Evolutionary conservation across 345 rosid species (phyloP).

Genomic region (Noccaea caerulescens): DNA sequence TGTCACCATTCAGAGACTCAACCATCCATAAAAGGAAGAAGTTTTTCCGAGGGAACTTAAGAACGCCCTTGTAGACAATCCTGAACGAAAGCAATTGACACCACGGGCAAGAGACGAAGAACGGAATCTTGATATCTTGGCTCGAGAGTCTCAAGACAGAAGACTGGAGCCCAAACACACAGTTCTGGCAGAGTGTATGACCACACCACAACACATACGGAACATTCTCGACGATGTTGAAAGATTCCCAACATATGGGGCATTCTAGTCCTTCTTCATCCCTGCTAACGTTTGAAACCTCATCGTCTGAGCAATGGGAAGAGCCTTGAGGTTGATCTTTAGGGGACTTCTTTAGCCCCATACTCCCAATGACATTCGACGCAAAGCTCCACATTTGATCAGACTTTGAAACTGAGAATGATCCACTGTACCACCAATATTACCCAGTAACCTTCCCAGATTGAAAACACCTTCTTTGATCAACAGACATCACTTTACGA

Average conservation of each 20-base stretch:
- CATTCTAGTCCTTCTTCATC: conserved; percentile 67
- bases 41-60: conserved; percentile 64
- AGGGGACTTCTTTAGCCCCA: conserved; percentile 44
- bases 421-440: conserved; percentile 13
- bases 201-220: conserved; percentile 77
- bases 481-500: conserved; percentile 14
- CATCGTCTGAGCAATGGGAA: conserved; percentile 65
- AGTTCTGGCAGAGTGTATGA: conserved; percentile 69
- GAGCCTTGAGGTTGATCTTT: conserved; percentile 36
- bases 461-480: conserved; percentile 15
- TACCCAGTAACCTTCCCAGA: conserved; percentile 24
- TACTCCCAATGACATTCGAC: conserved; percentile 44
- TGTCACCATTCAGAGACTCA: conserved; percentile 65
- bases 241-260: conserved; percentile 71
- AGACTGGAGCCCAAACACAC: conserved; percentile 60
- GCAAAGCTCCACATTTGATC: conserved; percentile 53
- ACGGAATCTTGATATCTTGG: conserved; percentile 55
- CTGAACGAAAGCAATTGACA: conserved; percentile 59
- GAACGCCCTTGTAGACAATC: conserved; percentile 53
- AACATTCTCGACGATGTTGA: conserved; percentile 75
- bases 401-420: conserved; percentile 19
- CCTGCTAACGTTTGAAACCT: conserved; percentile 42
- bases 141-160: conserved; percentile 55
- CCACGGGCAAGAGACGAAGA: conserved; percentile 69
- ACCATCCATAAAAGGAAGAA: conserved; percentile 79